Base-by-base conservation (phyloP, 106 monocot species). In the Dioscorea dumetorum region DNA sequence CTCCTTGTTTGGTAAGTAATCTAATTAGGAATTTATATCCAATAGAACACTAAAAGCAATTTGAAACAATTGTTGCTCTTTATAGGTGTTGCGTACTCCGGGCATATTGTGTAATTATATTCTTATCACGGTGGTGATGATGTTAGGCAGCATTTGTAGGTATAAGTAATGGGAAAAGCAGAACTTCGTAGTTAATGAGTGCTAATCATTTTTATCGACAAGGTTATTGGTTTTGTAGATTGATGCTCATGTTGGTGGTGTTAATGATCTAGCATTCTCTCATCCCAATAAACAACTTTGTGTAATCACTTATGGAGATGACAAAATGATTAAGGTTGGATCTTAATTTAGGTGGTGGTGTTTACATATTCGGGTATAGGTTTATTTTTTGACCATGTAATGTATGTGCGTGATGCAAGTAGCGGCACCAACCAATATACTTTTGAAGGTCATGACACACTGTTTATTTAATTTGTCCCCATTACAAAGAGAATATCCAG, bases 191-290 rank as follows among this genome's bases (percentile, higher is more conserved):
- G n/a, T n/a, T n/a, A n/a, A n/a, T n/a, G n/a, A n/a, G n/a, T n/a
- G n/a, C n/a, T n/a, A n/a, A n/a, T n/a, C n/a, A n/a, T n/a, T n/a
- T n/a, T n/a, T n/a, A n/a, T n/a, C n/a, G n/a, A n/a, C n/a, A n/a
- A n/a, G n/a, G n/a, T n/a, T n/a, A n/a, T n/a, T n/a, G n/a, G n/a
- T n/a, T n/a, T n/a, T n/a, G n/a, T n/a, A n/a, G n/a, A n/a, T n/a
- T n/a, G n/a, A 22, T 78, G 94, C 94, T 68, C 94, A 94, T 82
- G 76, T 79, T 76, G 94, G 94, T 53, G 83, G 94, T 67, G 90
- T 94, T 60, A 94, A 94, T 56, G 94, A 94, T 80, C 78, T 94
- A 71, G 87, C 94, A 63, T 94, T 94, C 67, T 74, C 90, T 72
- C 82, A 78, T 52, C 94, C 94, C 5, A 85, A 85, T 75, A 90